Evolutionary conservation across 192 early-diverging fungal species (phyloP).

Genomic region (Dissophora globulifera): DNA sequence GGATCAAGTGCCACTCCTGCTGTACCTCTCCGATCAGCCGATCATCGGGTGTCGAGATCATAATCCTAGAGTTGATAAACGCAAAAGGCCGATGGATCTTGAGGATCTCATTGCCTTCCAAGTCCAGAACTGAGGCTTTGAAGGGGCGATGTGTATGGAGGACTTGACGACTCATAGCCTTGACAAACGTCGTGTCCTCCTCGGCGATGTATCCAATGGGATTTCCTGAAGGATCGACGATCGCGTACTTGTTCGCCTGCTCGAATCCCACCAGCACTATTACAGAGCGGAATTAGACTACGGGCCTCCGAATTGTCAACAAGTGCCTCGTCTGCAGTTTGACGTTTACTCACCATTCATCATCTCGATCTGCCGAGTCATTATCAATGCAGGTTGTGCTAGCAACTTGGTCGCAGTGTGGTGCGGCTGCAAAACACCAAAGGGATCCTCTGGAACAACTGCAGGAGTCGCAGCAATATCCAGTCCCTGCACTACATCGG

Average conservation of each 20-base stretch:
- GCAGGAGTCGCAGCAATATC: constrained; percentile 46
- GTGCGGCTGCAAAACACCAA: constrained; percentile 38
- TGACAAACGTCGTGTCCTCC: constrained; percentile 69
- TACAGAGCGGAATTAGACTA: neutral
- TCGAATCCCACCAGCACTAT: constrained; percentile 71
- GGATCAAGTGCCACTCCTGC: constrained; percentile 85
- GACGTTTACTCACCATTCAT: constrained; percentile 70
- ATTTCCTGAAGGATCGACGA: constrained; percentile 71
- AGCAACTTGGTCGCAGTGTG: constrained; percentile 53
- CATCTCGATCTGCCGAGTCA: constrained; percentile 85
- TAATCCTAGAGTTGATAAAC: constrained; percentile 81
- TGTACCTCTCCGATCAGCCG: constrained; percentile 83
- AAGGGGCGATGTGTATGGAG: constrained; percentile 79
- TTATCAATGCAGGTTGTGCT: constrained; percentile 69
- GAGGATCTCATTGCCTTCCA: constrained; percentile 75
- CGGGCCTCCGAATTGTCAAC: no score
- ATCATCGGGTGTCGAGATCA: constrained; percentile 69
- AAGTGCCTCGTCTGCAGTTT: no score
- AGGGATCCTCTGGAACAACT: constrained; percentile 45
- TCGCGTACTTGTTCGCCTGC: constrained; percentile 88
- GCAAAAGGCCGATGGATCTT: constrained; percentile 78
- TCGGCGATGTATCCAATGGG: constrained; percentile 88
- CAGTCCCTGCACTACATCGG: constrained; percentile 26
- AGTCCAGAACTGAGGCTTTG: constrained; percentile 78
- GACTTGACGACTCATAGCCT: constrained; percentile 74